Conservation (phyloP, 768 basidiomycete genomes). For the Phaffia australis region DNA sequence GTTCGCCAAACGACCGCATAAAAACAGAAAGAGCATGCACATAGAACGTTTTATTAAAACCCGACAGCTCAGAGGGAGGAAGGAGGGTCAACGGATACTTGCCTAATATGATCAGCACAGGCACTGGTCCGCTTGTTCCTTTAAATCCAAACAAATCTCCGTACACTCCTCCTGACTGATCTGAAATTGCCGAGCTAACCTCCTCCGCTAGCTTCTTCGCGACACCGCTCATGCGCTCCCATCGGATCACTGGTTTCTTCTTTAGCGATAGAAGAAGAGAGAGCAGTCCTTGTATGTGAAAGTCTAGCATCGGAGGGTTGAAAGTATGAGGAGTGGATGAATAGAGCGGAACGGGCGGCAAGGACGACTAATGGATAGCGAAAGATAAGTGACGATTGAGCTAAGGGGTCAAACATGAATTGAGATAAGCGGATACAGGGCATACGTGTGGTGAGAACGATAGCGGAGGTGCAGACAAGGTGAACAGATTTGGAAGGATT, state of each 20-base stretch:
- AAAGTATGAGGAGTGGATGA: slow-evolving; percentile 19
- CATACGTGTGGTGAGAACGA: slow-evolving; percentile 40
- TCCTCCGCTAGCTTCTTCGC: slow-evolving; percentile 81
- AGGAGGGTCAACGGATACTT: slow-evolving; percentile 7
- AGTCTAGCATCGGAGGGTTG: slow-evolving; percentile 51
- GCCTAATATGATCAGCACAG: slow-evolving; percentile 71
- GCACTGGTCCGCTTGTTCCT: slow-evolving; percentile 65
- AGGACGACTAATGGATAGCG: slow-evolving; percentile 27
- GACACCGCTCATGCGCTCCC: slow-evolving; percentile 84
- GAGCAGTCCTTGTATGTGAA: slow-evolving; percentile 66
- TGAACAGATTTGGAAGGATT: slow-evolving; percentile 73
- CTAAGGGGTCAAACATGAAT: slow-evolving; percentile 35
- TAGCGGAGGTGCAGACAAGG: slow-evolving; percentile 65
- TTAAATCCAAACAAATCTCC: slow-evolving; percentile 84
- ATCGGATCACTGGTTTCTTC: slow-evolving; percentile 89
- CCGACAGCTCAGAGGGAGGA: not conserved
- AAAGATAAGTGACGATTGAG: not conserved
- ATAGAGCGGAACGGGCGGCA: slow-evolving; percentile 25
- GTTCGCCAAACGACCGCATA: too few relatives aligned
- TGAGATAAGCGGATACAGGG: slow-evolving; percentile 54
- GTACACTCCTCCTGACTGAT: slow-evolving; percentile 56
- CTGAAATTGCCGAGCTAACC: slow-evolving; percentile 38
- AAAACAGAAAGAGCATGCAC: slow-evolving; percentile 2
- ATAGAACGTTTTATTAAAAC: not conserved
- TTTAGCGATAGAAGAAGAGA: slow-evolving; percentile 85